phyloP scores from a whole-genome alignment of 176 grass and related monocot species.

The barley (Hordeum vulgare) region MorexV3_pseudomolecules_assembly NC_058522.1:488401073-488401572 shows the following conservation, averaged over 20 bases:
- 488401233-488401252: constrained; percentile 26
- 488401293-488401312: constrained; percentile 38
- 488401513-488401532: constrained; percentile 47
- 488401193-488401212: constrained; percentile 26
- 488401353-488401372: constrained; percentile 70
- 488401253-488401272: constrained; percentile 41
- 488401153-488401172: constrained; percentile 39
- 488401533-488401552: constrained; percentile 20
- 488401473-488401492: constrained; percentile 58
- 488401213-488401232: neutral
- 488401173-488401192: constrained; percentile 38
- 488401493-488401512: constrained; percentile 71
- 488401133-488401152: constrained; percentile 27
- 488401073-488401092: constrained; percentile 60
- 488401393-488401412: constrained; percentile 41
- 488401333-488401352: constrained; percentile 57
- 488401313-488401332: constrained; percentile 59
- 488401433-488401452: constrained; percentile 58
- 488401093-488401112: constrained; percentile 34
- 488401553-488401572: constrained; percentile 12
- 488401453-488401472: constrained; percentile 66
- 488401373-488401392: constrained; percentile 67
- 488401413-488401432: constrained; percentile 66
- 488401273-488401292: constrained; percentile 20
- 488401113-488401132: constrained; percentile 18